Conservation (phyloP, 1,139 yeast species). For the Blastobotrys ciferrii region DNA sequence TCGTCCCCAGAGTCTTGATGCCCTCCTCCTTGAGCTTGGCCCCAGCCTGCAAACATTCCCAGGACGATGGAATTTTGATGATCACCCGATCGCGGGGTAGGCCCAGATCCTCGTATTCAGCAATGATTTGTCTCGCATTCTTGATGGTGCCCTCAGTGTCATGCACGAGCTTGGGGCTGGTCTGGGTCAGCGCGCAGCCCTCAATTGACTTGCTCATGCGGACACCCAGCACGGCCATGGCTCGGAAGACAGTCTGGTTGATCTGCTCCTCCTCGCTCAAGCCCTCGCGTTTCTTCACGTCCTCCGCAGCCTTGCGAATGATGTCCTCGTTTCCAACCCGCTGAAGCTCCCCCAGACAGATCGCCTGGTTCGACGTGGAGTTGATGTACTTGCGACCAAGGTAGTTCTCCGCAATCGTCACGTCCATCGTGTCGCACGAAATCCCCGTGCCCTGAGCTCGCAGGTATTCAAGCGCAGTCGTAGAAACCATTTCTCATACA, state of each 20-base stretch:
- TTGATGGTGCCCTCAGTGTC: slow-evolving; percentile 29
- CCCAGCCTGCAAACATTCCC: slow-evolving; percentile 36
- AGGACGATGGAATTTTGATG: slow-evolving; percentile 36
- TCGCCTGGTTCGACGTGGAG: slow-evolving; percentile 20
- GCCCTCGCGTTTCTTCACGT: slow-evolving; percentile 4
- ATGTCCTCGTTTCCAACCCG: slow-evolving; percentile 7
- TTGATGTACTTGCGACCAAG: slow-evolving; percentile 16
- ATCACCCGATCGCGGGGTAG: slow-evolving; percentile 32
- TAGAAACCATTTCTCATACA: too few species aligned
- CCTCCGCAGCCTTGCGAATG: slow-evolving; percentile 13
- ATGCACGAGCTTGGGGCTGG: slow-evolving; percentile 26
- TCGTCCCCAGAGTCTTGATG: slow-evolving; percentile 35
- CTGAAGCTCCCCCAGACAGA: slow-evolving; percentile 14
- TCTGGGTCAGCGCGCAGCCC: slow-evolving; percentile 35
- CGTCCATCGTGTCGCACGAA: slow-evolving; percentile 20
- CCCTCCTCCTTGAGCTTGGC: slow-evolving; percentile 25
- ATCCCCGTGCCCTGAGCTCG: slow-evolving; percentile 16
- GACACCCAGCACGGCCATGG: slow-evolving; percentile 32
- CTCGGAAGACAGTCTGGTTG: slow-evolving; percentile 13
- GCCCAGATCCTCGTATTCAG: slow-evolving; percentile 34
- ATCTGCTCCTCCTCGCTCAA: slow-evolving; percentile 3
- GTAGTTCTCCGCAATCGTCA: slow-evolving; percentile 13
- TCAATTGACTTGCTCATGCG: slow-evolving; percentile 30
- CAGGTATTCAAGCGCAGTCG: slow-evolving; percentile 14
- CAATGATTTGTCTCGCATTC: slow-evolving; percentile 31